Base-by-base conservation (phyloP, 2,329 filamentous ascomycete species). In the Leptographium radiaticola region DNA sequence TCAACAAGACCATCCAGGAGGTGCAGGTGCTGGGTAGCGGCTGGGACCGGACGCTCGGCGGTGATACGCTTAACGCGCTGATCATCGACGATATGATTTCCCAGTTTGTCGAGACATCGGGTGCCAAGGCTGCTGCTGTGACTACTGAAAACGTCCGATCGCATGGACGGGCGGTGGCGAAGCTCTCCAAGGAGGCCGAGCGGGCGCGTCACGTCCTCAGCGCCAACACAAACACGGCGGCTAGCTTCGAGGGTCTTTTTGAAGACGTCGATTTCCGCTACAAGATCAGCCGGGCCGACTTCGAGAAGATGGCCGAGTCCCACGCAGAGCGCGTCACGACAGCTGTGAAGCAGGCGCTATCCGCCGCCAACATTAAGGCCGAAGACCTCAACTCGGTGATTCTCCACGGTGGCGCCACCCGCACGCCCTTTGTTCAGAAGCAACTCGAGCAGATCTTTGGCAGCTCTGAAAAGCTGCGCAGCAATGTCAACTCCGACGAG, bases 401-500 rank as follows among this genome's bases (percentile, higher is more conserved):
- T 65, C 81, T 98, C 43, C 89, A 96, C 64, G 93, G 93, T 60
- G 93, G 93, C 61, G 85, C 84, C 46, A 84, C 89, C 47, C 83
- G 93, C 57, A 97, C 91, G 10, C 93, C 93, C 0, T 96, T 97
- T 62, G 88, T 98, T 12, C 91, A 97, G 68, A 91, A 84, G 69
- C 79, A 86, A 62, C 80, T 98, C 16, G 89, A 96, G 70, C 80
- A 81, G 57, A 69, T 87, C 45, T 79, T 83, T 51, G 86, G 87
- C 40, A 79, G 77, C 18, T 70, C 82, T 9, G 81, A 86, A 51
- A 96, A 95, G 74, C 76, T 98, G 56, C 85, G 89, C 59, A 86
- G 84, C 64, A 98, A 94, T 62, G 93, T 98, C 65, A 98, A 98
- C 71, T 87, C 91, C 12, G 93, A 98, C 63, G 93, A 98, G 70